phyloP scores from a whole-genome alignment of 371 early-diverging fungal species.

The Vavraia culicis region DNA sequence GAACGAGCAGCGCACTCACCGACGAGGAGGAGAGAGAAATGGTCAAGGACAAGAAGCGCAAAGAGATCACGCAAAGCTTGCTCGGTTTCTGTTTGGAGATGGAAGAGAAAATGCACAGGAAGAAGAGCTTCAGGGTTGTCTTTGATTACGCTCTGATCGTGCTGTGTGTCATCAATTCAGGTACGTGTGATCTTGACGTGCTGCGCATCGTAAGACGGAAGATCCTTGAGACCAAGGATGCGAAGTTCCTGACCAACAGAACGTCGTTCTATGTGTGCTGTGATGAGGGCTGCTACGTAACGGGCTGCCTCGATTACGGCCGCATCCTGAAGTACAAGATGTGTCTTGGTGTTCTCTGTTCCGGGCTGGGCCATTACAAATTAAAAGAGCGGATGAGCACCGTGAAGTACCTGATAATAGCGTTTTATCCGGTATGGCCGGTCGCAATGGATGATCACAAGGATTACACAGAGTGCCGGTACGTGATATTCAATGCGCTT shows the following conservation, averaged over 20 bases:
- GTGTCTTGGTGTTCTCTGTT: conserved; percentile 14
- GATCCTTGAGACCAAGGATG: conserved; percentile 12
- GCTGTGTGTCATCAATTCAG: conserved; percentile 7
- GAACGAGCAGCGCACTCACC: not conserved
- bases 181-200: conserved; percentile 14
- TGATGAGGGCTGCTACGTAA: not conserved
- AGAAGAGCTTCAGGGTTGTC: conserved; percentile 3
- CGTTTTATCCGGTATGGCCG: too few species aligned
- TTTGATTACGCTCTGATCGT: conserved; percentile 21
- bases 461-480: too few species aligned
- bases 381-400: too few species aligned
- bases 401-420: too few species aligned
- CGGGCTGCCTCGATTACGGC: conserved; percentile 8
- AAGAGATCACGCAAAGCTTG: not conserved
- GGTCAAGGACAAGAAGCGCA: not conserved
- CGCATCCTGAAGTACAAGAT: conserved; percentile 25
- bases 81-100: not conserved
- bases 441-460: too few species aligned
- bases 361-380: conserved; percentile 5
- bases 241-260: not conserved
- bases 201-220: conserved; percentile 20
- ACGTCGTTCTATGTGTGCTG: not conserved
- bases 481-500: too few species aligned
- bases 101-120: conserved; percentile 3
- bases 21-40: not conserved